Evolutionary conservation across 768 basidiomycete genomes (phyloP), one percentile per base, ranked within the genome.

Genomic region (Filobasidium floriforme): DNA sequence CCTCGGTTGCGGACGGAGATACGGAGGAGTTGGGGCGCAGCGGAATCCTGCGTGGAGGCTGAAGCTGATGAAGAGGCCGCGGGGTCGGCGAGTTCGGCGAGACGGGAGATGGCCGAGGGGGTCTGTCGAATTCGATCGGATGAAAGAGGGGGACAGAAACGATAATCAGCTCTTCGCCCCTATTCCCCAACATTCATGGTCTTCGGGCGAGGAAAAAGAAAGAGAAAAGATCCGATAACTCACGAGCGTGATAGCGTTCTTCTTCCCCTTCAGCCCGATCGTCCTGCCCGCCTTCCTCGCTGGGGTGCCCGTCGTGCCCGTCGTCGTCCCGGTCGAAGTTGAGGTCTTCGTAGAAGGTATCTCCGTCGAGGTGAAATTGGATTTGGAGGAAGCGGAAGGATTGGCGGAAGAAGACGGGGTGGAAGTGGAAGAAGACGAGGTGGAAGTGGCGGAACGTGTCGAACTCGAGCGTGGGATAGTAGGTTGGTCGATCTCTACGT

Each of bases 1-100:
- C 96, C 96, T 81, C 97, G 94, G 82, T 96, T 94, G 71, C 89
- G 87, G 62, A 99, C 92, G 49, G 92, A 92, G 65, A 99, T 90
- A 3, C 94, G 88, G 66, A 99, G 89, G 70, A 92, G 84, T 75
- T 92, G 90, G 0, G 94, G 93, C 29, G 72, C 67, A 1, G 87
- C 87, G 18, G 52, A 26, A n/a, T 54, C n/a, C 32, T 32, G 7
- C 7, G 15, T 57, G 19, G 54, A 57, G 54, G 24, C n/a, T 4
- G 32, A 9, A 37, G 32, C 4, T 37, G 54, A n/a, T 26, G 24
- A n/a, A n/a, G 54, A 4, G 54, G 19, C 2, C 22, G 22, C 2
- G 26, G 92, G 91, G 1, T 75, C 73, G n/a, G 83, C 83, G 32
- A 99, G 83, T n/a, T 80, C 83, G 2, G 81, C 84, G 60, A 98